Evolutionary conservation across 345 rosid species (phyloP).

Genomic region (Ceriops tagal): DNA sequence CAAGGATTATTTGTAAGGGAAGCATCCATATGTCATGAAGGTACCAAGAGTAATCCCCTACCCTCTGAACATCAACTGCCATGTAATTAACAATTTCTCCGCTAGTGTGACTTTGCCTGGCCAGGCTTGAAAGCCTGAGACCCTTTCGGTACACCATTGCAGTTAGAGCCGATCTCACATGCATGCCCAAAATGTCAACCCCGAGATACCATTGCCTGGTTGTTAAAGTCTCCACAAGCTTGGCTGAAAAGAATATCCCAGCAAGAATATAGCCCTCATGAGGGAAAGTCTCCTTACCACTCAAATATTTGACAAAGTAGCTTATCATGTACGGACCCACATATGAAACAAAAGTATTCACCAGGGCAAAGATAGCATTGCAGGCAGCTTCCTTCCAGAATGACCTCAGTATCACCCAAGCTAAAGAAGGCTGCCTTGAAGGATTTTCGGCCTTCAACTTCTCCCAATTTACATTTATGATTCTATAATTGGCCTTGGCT

Average conservation of each 20-base stretch:
- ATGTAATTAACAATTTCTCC: constrained; percentile 96
- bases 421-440: constrained; percentile 81
- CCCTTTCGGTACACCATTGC: constrained; percentile 96
- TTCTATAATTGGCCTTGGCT: constrained; percentile 81
- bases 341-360: constrained; percentile 89
- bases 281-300: constrained; percentile 76
- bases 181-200: constrained; percentile 98
- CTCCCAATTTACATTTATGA: constrained; percentile 88
- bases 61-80: constrained; percentile 98
- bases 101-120: constrained; percentile 93
- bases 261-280: constrained; percentile 97
- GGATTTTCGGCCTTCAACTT: constrained; percentile 65
- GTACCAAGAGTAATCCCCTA: constrained; percentile 98
- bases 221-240: constrained; percentile 89
- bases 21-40: constrained; percentile 99
- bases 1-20: constrained; percentile 92
- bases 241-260: constrained; percentile 84
- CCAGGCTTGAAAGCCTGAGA: constrained; percentile 76
- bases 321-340: constrained; percentile 96
- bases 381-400: constrained; percentile 96
- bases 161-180: constrained; percentile 94
- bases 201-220: constrained; percentile 99
- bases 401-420: constrained; percentile 79
- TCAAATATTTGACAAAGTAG: constrained; percentile 92
- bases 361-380: constrained; percentile 87